Evolutionary conservation across 2,329 filamentous ascomycete genomes (phyloP).

Genomic region (Pseudogymnoascus sp.): DNA sequence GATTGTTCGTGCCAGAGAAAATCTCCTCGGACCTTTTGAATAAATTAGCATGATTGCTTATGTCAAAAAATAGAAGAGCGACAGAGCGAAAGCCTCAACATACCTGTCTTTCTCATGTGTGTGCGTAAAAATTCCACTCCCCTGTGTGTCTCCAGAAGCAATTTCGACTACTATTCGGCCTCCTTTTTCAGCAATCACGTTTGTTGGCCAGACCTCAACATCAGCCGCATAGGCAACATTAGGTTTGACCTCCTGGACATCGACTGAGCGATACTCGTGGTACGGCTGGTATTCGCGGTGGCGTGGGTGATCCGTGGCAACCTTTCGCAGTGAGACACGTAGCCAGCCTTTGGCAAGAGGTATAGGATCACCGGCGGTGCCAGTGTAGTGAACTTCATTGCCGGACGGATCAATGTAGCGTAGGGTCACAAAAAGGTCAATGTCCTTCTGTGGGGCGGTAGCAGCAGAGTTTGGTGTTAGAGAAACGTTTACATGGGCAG

Average conservation of each 20-base stretch:
- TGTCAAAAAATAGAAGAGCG: not conserved
- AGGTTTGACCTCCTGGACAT: constrained; percentile 46
- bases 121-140: constrained; percentile 49
- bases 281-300: constrained; percentile 48
- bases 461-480: constrained; percentile 14
- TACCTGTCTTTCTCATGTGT: constrained; percentile 41
- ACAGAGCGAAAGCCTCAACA: constrained; percentile 14
- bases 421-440: constrained; percentile 57
- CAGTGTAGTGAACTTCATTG: constrained; percentile 55
- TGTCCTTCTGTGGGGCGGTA: constrained; percentile 34
- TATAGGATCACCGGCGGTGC: constrained; percentile 55
- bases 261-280: constrained; percentile 49
- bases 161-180: constrained; percentile 49
- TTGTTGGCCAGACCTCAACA: constrained; percentile 58
- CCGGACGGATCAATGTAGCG: constrained; percentile 48
- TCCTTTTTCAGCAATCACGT: constrained; percentile 47
- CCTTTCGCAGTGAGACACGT: constrained; percentile 48
- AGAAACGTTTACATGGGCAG: constrained; percentile 57
- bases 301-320: constrained; percentile 41
- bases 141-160: constrained; percentile 50
- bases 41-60: not conserved
- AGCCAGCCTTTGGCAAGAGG: constrained; percentile 60
- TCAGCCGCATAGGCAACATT: constrained; percentile 53
- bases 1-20: constrained; percentile 41
- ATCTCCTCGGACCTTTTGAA: constrained; percentile 21